Evolutionary conservation across 306 rosid genomes (phyloP), one percentile per base, ranked within the genome.

Genomic region (Datisca glomerata): DNA sequence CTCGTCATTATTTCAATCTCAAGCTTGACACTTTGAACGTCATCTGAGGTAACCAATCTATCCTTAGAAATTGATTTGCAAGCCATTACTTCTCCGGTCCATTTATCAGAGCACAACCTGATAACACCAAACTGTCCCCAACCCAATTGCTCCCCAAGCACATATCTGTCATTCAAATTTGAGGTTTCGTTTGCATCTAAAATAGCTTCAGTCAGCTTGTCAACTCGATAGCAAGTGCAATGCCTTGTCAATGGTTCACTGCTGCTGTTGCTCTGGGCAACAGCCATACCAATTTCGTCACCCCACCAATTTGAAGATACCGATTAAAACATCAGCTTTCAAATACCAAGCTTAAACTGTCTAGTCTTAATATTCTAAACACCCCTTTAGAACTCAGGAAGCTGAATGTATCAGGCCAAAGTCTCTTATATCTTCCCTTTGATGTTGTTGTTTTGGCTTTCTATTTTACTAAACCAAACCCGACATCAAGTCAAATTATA

Each of bases 61-160:
- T 79, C 83, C 49, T 79, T 79, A 4, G 79, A 76, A 65, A 74
- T 79, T 12, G 89, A 79, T 64, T 79, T 79, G 64, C 89, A 79
- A 8, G 89, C 83, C 53, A 79, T 53, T 53, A 65, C 73, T 60
- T 79, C 89, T 32, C 89, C 89, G 2, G 79, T 64, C 41, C 56
- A 46, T 67, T 59, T 79, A 66, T 79, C 77, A 8, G 79, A 74
- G 53, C 76, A 74, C 0, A 60, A 61, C 29, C 80, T 69, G 29
- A 79, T 79, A 24, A 79, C 67, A 49, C 89, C 89, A 53, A 79
- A 79, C 43, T 74, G 89, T 10, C 80, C 89, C 83, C 76, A 79
- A 38, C 89, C 89, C 55, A 79, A 49, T 47, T 69, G 83, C 57
- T 68, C 77, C 13, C 83, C 82, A 11, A 79, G 81, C 56, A 55